Evolutionary conservation across 805 yeast species (phyloP), one percentile per base, ranked within the genome.

Genomic region (Lachancea dasiensis): DNA sequence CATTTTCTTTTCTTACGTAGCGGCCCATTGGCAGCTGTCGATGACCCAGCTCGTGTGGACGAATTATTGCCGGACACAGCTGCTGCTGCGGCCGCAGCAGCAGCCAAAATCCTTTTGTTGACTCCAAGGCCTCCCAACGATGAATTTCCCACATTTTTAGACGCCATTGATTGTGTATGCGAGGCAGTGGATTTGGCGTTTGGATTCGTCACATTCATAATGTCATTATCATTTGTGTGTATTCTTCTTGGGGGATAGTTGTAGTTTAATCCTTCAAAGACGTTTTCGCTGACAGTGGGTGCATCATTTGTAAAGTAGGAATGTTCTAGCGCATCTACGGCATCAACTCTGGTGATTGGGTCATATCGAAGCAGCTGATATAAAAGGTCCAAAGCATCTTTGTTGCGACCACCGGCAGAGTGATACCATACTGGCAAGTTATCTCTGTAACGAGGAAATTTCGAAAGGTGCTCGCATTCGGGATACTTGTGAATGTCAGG

Each of bases 161-260:
- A 46, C 4, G 44, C 47, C 21, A 45, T 32, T 7, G 45, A 36
- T 18, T 48, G 54, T 17, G 49, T 52, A 31, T 52, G 56, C 6
- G 48, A 36, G 14, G 44, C 41, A 15, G 38, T 32, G 26, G 41
- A 43, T 41, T 50, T 53, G 20, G 41, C 47, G 34, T 40, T 54
- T 31, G 47, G 47, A 19, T 36, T 36, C 1, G 60, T 55, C 4
- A 54, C 19, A 29, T 58, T 58, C 51, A 54, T 67, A 31, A 86
- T 86, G 60, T 87, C 95, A 48, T 78, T 79, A 57, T 87, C 95
- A 51, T 85, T 94, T 15, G 85, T 80, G 49, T 86, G 85, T 21
- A 90, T 86, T 49, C 95, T 73, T 47, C 98, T 69, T 22, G 78
- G 73, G 2, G 98, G 97, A 55, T 92, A 92, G 47, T 75, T 79